Evolutionary conservation across 495 filamentous ascomycete genomes (phyloP).

Genomic region (Aspergillus ellipticus): DNA sequence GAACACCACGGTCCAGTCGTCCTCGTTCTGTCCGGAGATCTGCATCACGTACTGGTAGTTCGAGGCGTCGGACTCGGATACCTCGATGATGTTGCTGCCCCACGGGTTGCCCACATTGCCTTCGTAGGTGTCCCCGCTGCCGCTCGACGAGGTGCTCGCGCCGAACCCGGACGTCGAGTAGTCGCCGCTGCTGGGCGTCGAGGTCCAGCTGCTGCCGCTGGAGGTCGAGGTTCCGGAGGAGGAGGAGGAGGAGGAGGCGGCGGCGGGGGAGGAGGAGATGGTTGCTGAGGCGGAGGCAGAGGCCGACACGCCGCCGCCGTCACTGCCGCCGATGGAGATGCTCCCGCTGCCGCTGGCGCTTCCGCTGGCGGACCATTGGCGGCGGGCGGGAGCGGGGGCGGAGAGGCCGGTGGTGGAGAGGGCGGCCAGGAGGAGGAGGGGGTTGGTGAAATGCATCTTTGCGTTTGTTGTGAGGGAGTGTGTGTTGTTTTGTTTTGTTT

Average conservation of each 20-base stretch:
- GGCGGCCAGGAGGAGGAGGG: not conserved
- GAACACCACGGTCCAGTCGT: slow-evolving; percentile 39
- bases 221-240: slow-evolving; percentile 6
- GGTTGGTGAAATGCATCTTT: not conserved
- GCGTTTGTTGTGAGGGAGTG: too few relatives aligned
- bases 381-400: slow-evolving; percentile 5
- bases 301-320: too few relatives aligned
- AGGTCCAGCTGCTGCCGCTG: slow-evolving; percentile 24
- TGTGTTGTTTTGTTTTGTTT: not conserved
- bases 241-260: not conserved
- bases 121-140: slow-evolving; percentile 29
- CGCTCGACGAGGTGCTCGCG: slow-evolving; percentile 13
- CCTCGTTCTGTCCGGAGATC: slow-evolving; percentile 35
- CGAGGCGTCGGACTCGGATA: slow-evolving; percentile 30
- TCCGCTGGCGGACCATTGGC: not conserved
- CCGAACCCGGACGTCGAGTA: slow-evolving; percentile 24
- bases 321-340: not conserved
- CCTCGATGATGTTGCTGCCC: slow-evolving; percentile 51
- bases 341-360: too few relatives aligned
- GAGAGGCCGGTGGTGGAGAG: not conserved
- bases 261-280: slow-evolving; percentile 2
- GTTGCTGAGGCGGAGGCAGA: slow-evolving; percentile 1
- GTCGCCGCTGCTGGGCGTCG: slow-evolving; percentile 17
- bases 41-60: slow-evolving; percentile 46
- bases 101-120: slow-evolving; percentile 52